Evolutionary conservation across 1,139 yeast genomes (phyloP).

Genomic region (Blastobotrys arbuscula): DNA sequence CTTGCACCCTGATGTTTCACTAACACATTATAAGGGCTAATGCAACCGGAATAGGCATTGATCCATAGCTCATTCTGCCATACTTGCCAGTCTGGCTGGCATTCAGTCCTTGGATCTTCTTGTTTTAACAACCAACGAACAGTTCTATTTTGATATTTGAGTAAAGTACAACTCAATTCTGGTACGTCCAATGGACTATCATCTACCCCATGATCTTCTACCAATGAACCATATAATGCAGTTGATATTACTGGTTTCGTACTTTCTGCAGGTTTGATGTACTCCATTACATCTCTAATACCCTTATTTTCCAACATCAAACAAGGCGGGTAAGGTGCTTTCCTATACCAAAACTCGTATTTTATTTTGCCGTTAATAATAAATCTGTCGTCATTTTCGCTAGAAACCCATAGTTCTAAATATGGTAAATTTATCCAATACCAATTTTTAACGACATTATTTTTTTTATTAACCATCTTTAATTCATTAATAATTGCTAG

Average conservation of each 20-base stretch:
- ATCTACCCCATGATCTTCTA: neutral
- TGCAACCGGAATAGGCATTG: slow-evolving; percentile 30
- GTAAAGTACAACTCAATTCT: slow-evolving; percentile 44
- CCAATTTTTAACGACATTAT: slow-evolving; percentile 4
- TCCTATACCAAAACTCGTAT: slow-evolving; percentile 1
- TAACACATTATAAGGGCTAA: neutral
- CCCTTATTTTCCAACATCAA: slow-evolving; percentile 9
- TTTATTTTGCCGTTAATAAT: slow-evolving; percentile 1
- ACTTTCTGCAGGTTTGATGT: neutral
- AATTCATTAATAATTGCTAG: slow-evolving; percentile 4
- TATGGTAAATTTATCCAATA: neutral
- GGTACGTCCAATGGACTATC: slow-evolving; percentile 26
- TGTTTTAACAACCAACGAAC: slow-evolving; percentile 57
- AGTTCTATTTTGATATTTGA: slow-evolving; percentile 58
- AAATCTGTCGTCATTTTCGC: neutral
- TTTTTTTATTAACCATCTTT: slow-evolving; percentile 1
- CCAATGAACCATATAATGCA: neutral
- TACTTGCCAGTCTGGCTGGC: neutral
- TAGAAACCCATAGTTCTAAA: neutral
- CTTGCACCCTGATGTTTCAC: slow-evolving; percentile 1
- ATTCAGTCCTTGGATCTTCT: slow-evolving; percentile 43
- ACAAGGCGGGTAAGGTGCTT: neutral
- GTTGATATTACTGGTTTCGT: neutral
- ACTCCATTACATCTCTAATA: slow-evolving; percentile 6
- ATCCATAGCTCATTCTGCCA: slow-evolving; percentile 25